phyloP scores from a whole-genome alignment of 331 rosid genomes.

The Stylosanthes scabra region DNA sequence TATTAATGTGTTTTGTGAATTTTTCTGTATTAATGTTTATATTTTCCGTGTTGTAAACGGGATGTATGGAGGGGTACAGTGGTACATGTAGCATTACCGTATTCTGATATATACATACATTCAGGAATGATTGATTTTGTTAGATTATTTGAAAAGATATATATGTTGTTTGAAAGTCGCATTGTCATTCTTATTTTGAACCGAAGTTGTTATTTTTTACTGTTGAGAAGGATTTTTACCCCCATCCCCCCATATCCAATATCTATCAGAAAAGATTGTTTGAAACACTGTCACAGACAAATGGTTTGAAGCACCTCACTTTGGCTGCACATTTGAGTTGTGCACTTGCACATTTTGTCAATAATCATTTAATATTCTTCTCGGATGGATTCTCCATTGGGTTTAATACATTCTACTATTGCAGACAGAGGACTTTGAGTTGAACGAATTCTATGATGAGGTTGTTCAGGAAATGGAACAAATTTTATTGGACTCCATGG shows the following conservation, averaged over 20 bases:
- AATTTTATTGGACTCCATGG: conserved; percentile 81
- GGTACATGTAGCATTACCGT: too few relatives aligned
- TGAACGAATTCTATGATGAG: conserved; percentile 72
- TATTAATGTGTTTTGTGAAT: too few relatives aligned
- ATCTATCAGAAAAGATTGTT: not conserved
- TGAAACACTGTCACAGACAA: conserved; percentile 17
- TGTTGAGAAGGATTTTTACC: conserved; percentile 3
- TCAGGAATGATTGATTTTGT: conserved; percentile 15
- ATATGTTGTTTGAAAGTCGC: conserved; percentile 22
- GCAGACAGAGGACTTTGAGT: conserved; percentile 74
- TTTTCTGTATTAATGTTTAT: too few relatives aligned
- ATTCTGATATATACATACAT: not conserved
- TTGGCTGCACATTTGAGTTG: conserved; percentile 18
- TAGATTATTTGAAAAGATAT: conserved; percentile 9
- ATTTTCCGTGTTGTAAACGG: too few relatives aligned
- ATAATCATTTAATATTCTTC: not conserved
- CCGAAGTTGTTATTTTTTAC: conserved; percentile 1
- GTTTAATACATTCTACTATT: conserved; percentile 37
- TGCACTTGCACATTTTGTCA: conserved; percentile 9
- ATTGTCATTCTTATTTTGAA: conserved; percentile 1
- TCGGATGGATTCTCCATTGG: not conserved
- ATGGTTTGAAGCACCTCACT: conserved; percentile 22
- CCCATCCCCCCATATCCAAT: not conserved
- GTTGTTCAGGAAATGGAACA: conserved; percentile 97
- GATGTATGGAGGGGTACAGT: too few relatives aligned